Base-by-base conservation (phyloP, 371 early-diverging fungal genomes). In the Phascolomyces articulosus region DNA sequence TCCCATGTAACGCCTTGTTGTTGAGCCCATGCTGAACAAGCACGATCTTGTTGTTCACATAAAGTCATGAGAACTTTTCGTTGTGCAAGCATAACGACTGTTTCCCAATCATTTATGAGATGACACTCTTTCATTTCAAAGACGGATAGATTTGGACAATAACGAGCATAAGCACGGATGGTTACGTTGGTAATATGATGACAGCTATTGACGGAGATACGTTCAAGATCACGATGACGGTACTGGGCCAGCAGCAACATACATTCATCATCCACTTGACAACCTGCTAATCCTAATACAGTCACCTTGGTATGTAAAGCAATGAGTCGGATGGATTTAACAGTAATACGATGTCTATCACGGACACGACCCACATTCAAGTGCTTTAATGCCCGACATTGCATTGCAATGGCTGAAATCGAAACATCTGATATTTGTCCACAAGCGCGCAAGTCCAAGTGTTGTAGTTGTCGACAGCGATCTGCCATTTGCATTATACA, bases 61-160 rank as follows among this genome's bases (percentile, higher is more conserved):
- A 79, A 47, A 2, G 78, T 79, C 55, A 82, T 55, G 11, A 79
- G 55, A 2, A 82, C 79, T 21, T 74, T 72, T 27, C 78, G 66
- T 20, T 69, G 65, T 2, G 73, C 75, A 18, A 79, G 67, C 40
- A 68, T 69, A 2, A 70, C 74, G 9, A 82, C 70, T 2, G 77
- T 69, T n/a, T 66, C 76, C 82, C 82, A 82, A 60, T 82, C 79
- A 28, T 72, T 68, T 11, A 82, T 65, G 13, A 60, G 53, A 57
- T 75, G 75, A 29, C 87, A 87, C 63, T 87, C 82, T 58, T 83
- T 83, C 72, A 87, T 83, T 65, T 85, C 85, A 64, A 87, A 80
- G 3, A 87, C 87, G 8, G 83, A 82, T 28, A 87, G 65, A 28
- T 73, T 79, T 2, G 85, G 84, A 55, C 85, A 87, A 44, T 83